Conservation (phyloP, 2,329 filamentous ascomycete species). For the Sclerotinia subarctica region DNA sequence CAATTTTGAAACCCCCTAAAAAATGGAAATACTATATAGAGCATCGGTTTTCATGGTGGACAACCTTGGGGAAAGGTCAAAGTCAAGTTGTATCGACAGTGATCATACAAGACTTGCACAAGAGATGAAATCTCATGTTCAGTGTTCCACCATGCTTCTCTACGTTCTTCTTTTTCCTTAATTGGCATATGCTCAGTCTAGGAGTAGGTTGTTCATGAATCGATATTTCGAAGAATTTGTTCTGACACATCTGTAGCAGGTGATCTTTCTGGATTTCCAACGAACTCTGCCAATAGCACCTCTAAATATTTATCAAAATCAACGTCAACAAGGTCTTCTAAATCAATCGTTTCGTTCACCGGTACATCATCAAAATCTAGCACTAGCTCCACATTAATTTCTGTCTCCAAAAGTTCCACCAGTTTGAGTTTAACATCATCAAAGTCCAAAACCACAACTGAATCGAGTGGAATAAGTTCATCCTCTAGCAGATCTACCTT, state of each 20-base stretch:
- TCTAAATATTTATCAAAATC: neutral
- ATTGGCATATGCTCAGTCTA: neutral
- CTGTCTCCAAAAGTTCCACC: no score
- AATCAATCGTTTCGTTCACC: neutral
- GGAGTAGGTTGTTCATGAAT: neutral
- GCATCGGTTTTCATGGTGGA: neutral
- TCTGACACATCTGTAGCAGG: neutral
- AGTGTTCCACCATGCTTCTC: neutral
- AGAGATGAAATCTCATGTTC: neutral
- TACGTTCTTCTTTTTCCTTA: neutral
- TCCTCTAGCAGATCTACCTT: no score
- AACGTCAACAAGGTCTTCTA: neutral
- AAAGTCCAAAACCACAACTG: no score
- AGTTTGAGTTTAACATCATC: no score
- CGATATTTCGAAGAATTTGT: neutral
- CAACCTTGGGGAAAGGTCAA: neutral
- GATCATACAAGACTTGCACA: neutral
- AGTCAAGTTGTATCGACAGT: neutral
- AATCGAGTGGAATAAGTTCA: no score
- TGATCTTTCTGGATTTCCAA: neutral
- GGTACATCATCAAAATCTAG: no score
- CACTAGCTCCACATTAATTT: no score
- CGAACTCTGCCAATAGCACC: neutral
- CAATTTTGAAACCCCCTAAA: neutral
- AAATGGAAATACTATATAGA: neutral